These are phyloP conservation scores for Neofusicoccum ribis DNA, from an alignment of 2,329 filamentous ascomycete genomes.

Conservation along the genomic window DNA sequence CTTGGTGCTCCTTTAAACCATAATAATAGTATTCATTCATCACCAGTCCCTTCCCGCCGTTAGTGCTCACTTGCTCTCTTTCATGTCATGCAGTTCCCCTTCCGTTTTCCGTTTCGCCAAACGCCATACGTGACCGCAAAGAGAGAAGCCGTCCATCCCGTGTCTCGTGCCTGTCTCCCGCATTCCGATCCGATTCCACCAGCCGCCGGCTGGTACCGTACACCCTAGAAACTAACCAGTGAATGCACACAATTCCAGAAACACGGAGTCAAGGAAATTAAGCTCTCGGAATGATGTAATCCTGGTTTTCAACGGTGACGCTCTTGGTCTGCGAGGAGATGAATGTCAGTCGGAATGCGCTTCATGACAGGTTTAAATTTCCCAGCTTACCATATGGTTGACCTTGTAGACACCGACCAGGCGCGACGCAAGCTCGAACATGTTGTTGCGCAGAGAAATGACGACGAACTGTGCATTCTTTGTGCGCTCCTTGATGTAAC, in stretches of 20 bases:
- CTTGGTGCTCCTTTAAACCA: not conserved
- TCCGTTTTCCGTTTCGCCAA: not conserved
- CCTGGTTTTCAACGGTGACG: constrained; percentile 54
- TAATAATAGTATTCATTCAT: not conserved
- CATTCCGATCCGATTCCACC: not conserved
- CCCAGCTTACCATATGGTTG: constrained; percentile 77
- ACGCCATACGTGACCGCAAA: not conserved
- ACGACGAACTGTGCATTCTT: constrained; percentile 99
- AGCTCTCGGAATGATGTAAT: constrained; percentile 39
- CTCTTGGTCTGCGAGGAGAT: constrained; percentile 48
- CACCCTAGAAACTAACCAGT: not conserved
- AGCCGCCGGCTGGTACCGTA: not conserved
- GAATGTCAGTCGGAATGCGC: not conserved
- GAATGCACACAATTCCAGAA: not conserved
- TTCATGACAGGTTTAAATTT: not conserved
- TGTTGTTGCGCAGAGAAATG: constrained; percentile 96
- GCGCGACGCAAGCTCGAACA: constrained; percentile 97
- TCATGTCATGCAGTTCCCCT: not conserved
- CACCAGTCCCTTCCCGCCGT: not conserved
- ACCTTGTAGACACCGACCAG: constrained; percentile 99
- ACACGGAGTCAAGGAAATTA: not conserved
- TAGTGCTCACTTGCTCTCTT: not conserved
- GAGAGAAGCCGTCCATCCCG: not conserved
- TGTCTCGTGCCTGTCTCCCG: not conserved
- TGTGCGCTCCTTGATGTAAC: constrained; percentile 98